Base-by-base conservation (phyloP, 257 asterid species). In the Nicotiana sylvestris region DNA sequence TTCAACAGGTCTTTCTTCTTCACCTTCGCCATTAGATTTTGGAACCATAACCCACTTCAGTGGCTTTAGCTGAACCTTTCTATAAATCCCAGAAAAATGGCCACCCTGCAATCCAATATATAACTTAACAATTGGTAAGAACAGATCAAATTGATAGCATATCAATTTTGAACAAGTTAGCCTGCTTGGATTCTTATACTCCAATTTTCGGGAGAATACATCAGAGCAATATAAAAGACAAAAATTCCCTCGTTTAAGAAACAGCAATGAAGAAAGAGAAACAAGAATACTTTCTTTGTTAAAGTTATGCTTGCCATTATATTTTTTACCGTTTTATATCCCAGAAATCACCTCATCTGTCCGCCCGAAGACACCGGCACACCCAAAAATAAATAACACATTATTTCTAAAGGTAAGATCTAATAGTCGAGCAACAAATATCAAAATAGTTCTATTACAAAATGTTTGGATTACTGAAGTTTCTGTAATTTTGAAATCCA, bases 11-110 rank as follows among this genome's bases (percentile, higher is more conserved):
- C 86, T 88, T 85, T 96, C 99, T 85, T 94, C 98, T 86, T 92
- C 98, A 53, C 96, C 97, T 89, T 96, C 99, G 66, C 95, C 97
- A 83, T 91, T 93, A 64, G 82, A 77, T 85, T 96, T 93, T 21
- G 90, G 78, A 85, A 93, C 93, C 88, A 91, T 94, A 82, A 86
- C 91, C 99, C 99, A 96, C 84, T 90, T 91, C 80, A 94, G 89
- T 62, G 99, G 99, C 91, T 96, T 96, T 78, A 96, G 90, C 85
- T 96, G 99, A 83, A 94, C 99, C 88, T 96, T 96, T 74, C 99
- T 88, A 82, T 96, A 96, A 66, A 96, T 96, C 56, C 99, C 99
- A 51, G 98, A 96, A 90, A 96, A 96, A 88, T 96, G 98, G 1
- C 99, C 99, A 25, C 99, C 99, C 99, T 96, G 90, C 82, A 86